A percentile compares a stretch with the other conserved stretches of the same genome.
phyloP scores from a whole-genome alignment of 495 filamentous ascomycete genomes.

The Jackrogersella minutella region DNA sequence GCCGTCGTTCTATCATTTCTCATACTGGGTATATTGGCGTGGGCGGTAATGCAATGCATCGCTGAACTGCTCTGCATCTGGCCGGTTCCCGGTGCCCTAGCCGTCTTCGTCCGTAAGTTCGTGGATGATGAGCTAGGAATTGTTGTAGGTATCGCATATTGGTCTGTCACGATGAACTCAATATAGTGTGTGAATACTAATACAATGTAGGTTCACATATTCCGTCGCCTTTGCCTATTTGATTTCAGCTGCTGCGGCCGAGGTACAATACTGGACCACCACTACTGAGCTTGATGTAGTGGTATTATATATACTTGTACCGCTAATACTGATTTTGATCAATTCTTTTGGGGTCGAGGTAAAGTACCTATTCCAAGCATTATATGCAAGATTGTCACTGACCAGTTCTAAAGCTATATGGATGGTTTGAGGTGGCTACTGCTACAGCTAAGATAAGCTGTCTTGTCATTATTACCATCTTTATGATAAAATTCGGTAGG shows the following conservation, averaged over 20 bases:
- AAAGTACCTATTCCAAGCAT: neutral
- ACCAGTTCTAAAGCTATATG: constrained; percentile 31
- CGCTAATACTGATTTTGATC: constrained; percentile 21
- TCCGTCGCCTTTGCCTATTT: constrained; percentile 52
- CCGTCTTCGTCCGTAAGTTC: constrained; percentile 57
- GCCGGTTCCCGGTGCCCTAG: constrained; percentile 57
- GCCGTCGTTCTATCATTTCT: constrained; percentile 55
- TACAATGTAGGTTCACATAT: constrained; percentile 52
- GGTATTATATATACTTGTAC: constrained; percentile 34
- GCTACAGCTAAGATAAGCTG: constrained; percentile 35
- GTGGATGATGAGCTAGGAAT: constrained; percentile 59
- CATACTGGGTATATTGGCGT: constrained; percentile 50
- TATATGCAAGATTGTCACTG: neutral
- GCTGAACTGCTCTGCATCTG: constrained; percentile 59
- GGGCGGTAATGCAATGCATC: constrained; percentile 60
- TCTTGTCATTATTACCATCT: constrained; percentile 26
- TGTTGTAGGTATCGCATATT: constrained; percentile 57
- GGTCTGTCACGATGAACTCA: constrained; percentile 42
- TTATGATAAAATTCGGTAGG: constrained; percentile 31
- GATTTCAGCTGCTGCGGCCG: constrained; percentile 51
- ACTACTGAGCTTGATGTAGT: constrained; percentile 25
- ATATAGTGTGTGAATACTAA: neutral
- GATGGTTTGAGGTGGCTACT: constrained; percentile 37
- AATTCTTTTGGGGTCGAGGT: constrained; percentile 40
- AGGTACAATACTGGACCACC: constrained; percentile 46